Base-by-base conservation (phyloP, 2,329 filamentous ascomycete genomes). In the Passalora sequoiae region DNA sequence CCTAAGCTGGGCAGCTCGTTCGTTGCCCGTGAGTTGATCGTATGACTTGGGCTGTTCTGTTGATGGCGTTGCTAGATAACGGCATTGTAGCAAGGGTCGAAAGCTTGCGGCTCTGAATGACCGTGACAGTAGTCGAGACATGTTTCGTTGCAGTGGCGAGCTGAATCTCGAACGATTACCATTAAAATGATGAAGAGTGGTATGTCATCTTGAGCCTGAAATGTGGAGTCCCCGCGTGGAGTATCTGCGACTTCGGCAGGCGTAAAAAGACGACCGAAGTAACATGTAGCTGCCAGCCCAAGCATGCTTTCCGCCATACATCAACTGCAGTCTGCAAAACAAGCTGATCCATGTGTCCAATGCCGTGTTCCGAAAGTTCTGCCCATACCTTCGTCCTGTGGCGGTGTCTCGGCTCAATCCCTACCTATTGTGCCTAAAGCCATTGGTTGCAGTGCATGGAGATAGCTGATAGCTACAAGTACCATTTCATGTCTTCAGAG, bases 1-100 rank as follows among this genome's bases (percentile, higher is more conserved):
- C 13, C 44, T 40, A 3, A 53, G 39, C 30, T 53, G 50, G 7
- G 37, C 33, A 5, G 45, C 45, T 39, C 50, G 38, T 30, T 53
- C 47, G 17, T 46, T 39, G 12, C 38, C 38, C 8, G 38, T 46
- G 6, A 42, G 32, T 19, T 46, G 32, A 21, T 36, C 38, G 32
- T 36, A 36, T 3, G 33, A 36, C 2, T 36, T 36, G 4, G 19
- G 17, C 15, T 36, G 33, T 36, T 22, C 10, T 15, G 19, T 24
- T 24, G 19, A 6, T 15, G 19, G 33, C 5, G 33, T 36, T 24
- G 33, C 33, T 5, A 36, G 6, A 13, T 17, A 5, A 15, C 33
- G 19, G 33, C 33, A 36, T 4, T 36, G 32, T 24, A 2, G 8
- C 5, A 33, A 8, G 12, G 32, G 13, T 2, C 30, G 5, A 3